phyloP scores from a whole-genome alignment of 768 basidiomycete genomes.

The Lactarius hatsudake region DNA sequence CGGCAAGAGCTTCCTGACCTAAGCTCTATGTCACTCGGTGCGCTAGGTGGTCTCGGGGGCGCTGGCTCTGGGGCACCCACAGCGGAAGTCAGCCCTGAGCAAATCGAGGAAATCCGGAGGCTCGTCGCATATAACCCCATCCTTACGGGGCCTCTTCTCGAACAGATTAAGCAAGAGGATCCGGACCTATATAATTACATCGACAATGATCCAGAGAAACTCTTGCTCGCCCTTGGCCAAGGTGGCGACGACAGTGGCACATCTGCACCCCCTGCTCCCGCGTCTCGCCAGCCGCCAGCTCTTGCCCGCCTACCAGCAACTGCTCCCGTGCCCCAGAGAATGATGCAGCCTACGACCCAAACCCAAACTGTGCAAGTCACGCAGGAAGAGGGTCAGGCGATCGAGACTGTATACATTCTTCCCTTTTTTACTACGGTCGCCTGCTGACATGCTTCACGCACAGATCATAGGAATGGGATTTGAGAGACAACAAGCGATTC shows the following conservation, averaged over 20 bases:
- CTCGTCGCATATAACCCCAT: slow-evolving; percentile 75
- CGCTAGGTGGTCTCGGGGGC: slow-evolving; percentile 27
- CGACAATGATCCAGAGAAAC: slow-evolving; percentile 65
- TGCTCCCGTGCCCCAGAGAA: not conserved
- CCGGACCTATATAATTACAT: slow-evolving; percentile 71
- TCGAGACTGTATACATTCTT: not conserved
- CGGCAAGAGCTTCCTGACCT: slow-evolving; percentile 31
- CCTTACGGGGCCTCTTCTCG: slow-evolving; percentile 72
- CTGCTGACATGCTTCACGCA: not conserved
- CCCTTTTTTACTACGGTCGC: not conserved
- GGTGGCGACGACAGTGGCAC: not conserved
- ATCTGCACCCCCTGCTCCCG: not conserved
- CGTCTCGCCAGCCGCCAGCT: not conserved
- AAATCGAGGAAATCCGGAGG: slow-evolving; percentile 71
- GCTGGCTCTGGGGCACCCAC: not conserved
- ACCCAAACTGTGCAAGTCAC: not conserved
- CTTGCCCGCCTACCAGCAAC: not conserved
- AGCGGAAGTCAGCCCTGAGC: slow-evolving; percentile 40
- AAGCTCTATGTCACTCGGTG: slow-evolving; percentile 30
- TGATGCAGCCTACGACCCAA: not conserved
- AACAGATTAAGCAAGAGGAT: slow-evolving; percentile 73
- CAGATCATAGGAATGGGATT: slow-evolving; percentile 3
- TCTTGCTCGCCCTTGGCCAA: slow-evolving; percentile 39
- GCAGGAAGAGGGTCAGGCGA: not conserved
- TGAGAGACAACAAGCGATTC: not conserved